Base-by-base conservation (phyloP, 179 eudicot species). In the Beta macrorhiza region DNA sequence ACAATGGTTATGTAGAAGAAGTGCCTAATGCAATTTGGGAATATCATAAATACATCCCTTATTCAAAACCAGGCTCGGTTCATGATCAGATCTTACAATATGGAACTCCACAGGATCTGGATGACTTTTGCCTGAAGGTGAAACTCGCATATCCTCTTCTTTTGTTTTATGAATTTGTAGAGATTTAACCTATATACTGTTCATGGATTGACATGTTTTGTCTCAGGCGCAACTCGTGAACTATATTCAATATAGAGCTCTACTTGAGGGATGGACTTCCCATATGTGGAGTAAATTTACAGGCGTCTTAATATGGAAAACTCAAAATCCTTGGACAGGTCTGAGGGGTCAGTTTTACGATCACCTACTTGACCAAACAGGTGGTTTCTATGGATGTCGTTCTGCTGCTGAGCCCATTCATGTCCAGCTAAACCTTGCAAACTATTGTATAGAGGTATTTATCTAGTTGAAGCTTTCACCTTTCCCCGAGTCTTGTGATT, bases 291-390 rank as follows among this genome's bases (percentile, higher is more conserved):
- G 84, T 84, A 96, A 94, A 82, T 93, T 90, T 79, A 94, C 99
- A 25, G 99, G 99, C 22, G 93, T 96, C 77, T 79, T 96, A 76
- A 96, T 96, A 62, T 96, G 99, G 99, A 96, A 96, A 85, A 94
- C 89, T 51, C 98, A 94, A 86, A 96, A 96, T 80, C 99, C 99
- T 51, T 96, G 99, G 99, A 90, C 99, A 4, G 98, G 99, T 83
- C 87, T 96, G 20, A 87, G 99, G 86, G 99, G 99, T 84, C 99
- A 96, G 84, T 96, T 96, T 80, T 96, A 96, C 76, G 99, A 96
- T 87, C 98, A 96, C 87, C 93, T 96, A 86, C 98, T 82, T 69
- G 96, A 94, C 87, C 98, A 96, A 86, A 96, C 99, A 12, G 97
- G 93, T 47, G 98, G 99, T 49, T 96, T 96, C 78, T 96, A 92